phyloP scores from a whole-genome alignment of 2,329 filamentous ascomycete genomes.

The Trichoderma endophyticum region DNA sequence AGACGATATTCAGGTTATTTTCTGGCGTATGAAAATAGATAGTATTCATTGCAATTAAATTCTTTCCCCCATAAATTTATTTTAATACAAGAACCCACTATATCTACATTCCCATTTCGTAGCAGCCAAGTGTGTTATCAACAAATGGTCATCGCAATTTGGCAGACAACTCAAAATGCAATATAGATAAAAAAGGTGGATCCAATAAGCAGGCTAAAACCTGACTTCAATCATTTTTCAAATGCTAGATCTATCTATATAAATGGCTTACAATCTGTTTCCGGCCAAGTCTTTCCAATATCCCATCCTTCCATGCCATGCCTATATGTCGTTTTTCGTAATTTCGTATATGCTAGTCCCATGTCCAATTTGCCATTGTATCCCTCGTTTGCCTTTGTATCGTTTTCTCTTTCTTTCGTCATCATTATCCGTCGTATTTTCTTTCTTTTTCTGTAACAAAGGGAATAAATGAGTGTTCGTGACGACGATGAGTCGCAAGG shows the following conservation, averaged over 20 bases:
- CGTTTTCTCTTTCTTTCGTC: neutral
- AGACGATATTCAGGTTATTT: neutral
- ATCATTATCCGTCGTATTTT: neutral
- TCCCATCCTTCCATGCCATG: neutral
- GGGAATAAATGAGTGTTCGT: slow-evolving; percentile 11
- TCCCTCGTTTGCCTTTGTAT: neutral
- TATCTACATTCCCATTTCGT: neutral
- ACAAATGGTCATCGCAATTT: neutral
- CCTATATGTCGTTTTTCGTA: neutral
- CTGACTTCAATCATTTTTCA: neutral
- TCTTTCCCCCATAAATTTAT: too few relatives aligned
- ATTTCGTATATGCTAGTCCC: neutral
- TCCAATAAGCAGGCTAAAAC: neutral
- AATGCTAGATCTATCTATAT: neutral
- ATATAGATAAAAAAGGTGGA: neutral
- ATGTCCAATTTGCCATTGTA: neutral
- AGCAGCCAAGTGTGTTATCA: neutral
- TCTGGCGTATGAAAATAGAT: too few relatives aligned
- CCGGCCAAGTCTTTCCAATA: neutral
- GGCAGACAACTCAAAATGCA: neutral
- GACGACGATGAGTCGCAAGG: slow-evolving; percentile 11
- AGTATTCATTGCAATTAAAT: too few relatives aligned
- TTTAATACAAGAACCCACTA: too few relatives aligned
- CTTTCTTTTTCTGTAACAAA: neutral
- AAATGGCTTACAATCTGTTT: slow-evolving; percentile 5